Conservation (phyloP, 768 basidiomycete species). For the Rhodotorula babjevae region DNA sequence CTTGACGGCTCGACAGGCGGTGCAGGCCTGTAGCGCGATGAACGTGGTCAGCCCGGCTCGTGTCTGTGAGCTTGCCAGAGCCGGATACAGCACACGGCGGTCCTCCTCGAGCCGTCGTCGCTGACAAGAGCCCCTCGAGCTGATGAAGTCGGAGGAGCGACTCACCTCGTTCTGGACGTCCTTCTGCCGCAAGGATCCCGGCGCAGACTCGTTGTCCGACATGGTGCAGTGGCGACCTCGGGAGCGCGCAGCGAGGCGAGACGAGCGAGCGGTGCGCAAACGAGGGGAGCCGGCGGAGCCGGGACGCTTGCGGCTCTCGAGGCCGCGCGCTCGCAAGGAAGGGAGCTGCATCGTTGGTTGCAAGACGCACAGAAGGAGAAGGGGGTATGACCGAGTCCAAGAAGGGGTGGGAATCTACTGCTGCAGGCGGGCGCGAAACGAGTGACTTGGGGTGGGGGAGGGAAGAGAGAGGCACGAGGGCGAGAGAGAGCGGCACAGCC, state of each 20-base stretch:
- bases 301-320: too few species aligned
- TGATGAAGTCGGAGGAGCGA: neutral
- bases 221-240: neutral
- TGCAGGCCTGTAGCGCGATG: conserved; percentile 1
- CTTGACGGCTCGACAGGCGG: conserved; percentile 5
- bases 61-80: neutral
- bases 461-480: neutral
- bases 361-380: neutral
- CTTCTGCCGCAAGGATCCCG: neutral
- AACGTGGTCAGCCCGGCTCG: neutral
- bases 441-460: neutral
- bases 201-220: neutral
- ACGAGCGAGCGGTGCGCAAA: too few species aligned
- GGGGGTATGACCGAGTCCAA: neutral
- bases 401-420: neutral
- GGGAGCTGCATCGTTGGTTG: neutral
- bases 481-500: neutral
- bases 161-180: neutral
- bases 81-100: too few species aligned
- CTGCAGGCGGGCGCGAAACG: neutral
- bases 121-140: too few species aligned
- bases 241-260: neutral
- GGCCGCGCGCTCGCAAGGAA: too few species aligned
- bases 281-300: too few species aligned
- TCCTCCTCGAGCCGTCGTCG: too few species aligned